Evolutionary conservation across 257 asterid genomes (phyloP).

Genomic region (Solanum chmielewskii): DNA sequence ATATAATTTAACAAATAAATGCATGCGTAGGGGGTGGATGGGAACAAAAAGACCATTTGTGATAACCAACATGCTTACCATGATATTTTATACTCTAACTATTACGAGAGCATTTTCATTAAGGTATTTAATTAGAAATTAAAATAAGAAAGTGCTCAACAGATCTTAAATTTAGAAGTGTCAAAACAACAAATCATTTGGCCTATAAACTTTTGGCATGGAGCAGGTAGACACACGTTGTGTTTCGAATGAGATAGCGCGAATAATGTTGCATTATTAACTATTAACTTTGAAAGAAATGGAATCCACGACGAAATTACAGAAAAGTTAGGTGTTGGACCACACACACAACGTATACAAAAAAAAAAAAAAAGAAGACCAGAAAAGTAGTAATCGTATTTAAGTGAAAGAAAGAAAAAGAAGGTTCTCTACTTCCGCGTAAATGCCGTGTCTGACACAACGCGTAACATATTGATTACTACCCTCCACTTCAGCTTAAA

Average conservation of each 20-base stretch:
- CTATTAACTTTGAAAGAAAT: not conserved
- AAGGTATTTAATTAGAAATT: not conserved
- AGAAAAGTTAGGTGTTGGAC: not conserved
- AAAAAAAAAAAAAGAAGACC: no score
- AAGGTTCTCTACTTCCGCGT: not conserved
- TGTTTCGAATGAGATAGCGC: not conserved
- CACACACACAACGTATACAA: not conserved
- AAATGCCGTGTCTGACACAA: not conserved
- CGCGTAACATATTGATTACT: not conserved
- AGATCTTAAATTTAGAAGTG: not conserved
- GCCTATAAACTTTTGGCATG: not conserved
- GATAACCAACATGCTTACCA: not conserved
- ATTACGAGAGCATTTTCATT: not conserved
- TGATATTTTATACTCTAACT: not conserved
- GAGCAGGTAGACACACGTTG: not conserved
- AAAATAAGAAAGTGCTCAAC: not conserved
- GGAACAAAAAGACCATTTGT: not conserved
- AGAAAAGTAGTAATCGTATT: not conserved
- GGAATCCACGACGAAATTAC: not conserved
- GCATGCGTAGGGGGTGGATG: no score
- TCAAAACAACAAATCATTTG: not conserved
- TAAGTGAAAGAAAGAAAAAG: not conserved
- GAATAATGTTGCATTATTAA: not conserved
- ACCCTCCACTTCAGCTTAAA: not conserved
- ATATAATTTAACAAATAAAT: not conserved